These are phyloP conservation scores for Apiospora koreana DNA, from an alignment of 2,329 filamentous ascomycete species.

Conservation along the genomic window DNA sequence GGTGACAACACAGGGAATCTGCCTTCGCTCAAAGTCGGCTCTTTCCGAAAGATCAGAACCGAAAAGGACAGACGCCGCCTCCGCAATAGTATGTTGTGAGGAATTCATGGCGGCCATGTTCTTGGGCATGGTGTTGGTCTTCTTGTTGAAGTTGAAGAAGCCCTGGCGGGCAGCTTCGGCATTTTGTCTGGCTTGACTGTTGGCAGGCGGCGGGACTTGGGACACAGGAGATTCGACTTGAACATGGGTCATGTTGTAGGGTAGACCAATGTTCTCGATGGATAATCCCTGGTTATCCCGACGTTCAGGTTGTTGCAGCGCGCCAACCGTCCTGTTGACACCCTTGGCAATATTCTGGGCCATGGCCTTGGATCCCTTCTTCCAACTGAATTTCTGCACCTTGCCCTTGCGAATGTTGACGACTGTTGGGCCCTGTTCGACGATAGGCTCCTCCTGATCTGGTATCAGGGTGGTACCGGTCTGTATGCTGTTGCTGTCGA, in stretches of 20 bases:
- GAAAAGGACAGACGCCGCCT: slow-evolving; percentile 68
- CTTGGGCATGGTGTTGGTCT: slow-evolving; percentile 50
- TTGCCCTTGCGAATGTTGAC: slow-evolving; percentile 94
- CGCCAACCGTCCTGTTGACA: slow-evolving; percentile 86
- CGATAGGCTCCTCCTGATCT: slow-evolving; percentile 66
- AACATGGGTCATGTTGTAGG: slow-evolving; percentile 68
- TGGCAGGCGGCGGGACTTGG: slow-evolving; percentile 25
- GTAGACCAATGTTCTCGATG: slow-evolving; percentile 66
- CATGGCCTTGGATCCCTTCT: slow-evolving; percentile 91
- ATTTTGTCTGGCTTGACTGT: slow-evolving; percentile 32
- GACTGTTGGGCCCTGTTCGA: slow-evolving; percentile 82
- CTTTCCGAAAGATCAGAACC: slow-evolving; percentile 86
- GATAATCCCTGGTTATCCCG: slow-evolving; percentile 56
- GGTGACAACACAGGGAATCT: slow-evolving; percentile 87
- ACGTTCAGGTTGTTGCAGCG: slow-evolving; percentile 61
- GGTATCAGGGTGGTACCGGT: slow-evolving; percentile 61
- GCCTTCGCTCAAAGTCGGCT: slow-evolving; percentile 82
- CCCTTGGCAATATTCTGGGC: slow-evolving; percentile 94
- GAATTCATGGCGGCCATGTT: slow-evolving; percentile 47
- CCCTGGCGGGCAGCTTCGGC: slow-evolving; percentile 51
- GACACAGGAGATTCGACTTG: slow-evolving; percentile 50
- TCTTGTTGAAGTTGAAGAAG: slow-evolving; percentile 65
- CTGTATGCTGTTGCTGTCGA: slow-evolving; percentile 55
- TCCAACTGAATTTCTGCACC: slow-evolving; percentile 97
- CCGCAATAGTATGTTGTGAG: slow-evolving; percentile 41